phyloP scores from a whole-genome alignment of 495 filamentous ascomycete genomes.

The Xylaria castorea region DNA sequence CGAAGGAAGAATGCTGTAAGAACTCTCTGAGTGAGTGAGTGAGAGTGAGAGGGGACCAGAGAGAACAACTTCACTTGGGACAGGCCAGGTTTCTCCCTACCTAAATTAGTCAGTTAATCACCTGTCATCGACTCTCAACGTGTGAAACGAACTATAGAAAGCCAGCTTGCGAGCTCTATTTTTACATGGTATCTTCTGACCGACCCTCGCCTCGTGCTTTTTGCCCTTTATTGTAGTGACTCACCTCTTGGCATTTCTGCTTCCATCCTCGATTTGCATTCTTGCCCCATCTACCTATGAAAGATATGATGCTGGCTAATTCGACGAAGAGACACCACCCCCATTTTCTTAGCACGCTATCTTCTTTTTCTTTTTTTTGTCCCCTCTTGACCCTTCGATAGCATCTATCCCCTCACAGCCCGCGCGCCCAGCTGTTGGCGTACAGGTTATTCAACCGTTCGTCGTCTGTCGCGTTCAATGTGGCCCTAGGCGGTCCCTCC shows the following conservation, averaged over 20 bases:
- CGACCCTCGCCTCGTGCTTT: background rate
- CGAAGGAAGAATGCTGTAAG: background rate
- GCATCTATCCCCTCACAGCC: background rate
- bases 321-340: background rate
- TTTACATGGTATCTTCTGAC: constrained; percentile 2
- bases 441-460: constrained; percentile 29
- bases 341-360: background rate
- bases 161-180: background rate
- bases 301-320: background rate
- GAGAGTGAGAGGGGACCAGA: background rate
- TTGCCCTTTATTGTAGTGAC: background rate
- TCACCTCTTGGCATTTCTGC: background rate
- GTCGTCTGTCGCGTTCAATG: constrained; percentile 27
- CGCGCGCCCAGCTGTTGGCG: constrained; percentile 37
- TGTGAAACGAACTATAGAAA: background rate
- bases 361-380: background rate
- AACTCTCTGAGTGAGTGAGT: background rate
- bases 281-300: background rate
- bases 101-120: background rate
- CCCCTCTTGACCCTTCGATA: background rate
- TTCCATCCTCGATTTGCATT: background rate
- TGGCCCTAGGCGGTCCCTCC: constrained; percentile 20
- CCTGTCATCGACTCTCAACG: background rate
- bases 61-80: background rate
- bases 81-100: background rate